phyloP scores from a whole-genome alignment of 192 early-diverging fungal genomes.

The Coemansia sp. region DNA sequence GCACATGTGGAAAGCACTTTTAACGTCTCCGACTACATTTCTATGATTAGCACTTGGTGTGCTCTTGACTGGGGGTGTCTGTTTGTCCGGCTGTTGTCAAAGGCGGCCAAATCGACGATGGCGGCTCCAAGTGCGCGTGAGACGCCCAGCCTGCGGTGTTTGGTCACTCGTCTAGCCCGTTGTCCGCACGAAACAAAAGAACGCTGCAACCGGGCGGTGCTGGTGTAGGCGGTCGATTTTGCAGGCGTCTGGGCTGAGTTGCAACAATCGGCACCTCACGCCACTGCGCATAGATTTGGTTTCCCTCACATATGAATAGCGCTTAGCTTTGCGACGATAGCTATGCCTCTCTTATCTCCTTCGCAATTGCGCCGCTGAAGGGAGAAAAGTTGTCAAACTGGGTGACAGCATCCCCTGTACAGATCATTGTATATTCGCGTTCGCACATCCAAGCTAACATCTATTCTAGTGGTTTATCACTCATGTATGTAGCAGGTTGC shows the following conservation, averaged over 20 bases:
- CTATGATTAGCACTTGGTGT: neutral
- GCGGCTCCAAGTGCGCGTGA: conserved; percentile 2
- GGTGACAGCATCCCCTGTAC: neutral
- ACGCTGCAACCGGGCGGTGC: neutral
- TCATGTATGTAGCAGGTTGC: neutral
- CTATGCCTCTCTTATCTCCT: neutral
- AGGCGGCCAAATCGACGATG: neutral
- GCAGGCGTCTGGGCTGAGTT: neutral
- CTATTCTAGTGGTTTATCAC: neutral
- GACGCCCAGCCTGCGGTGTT: neutral
- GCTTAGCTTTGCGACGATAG: neutral
- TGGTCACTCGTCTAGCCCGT: neutral
- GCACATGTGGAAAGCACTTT: neutral
- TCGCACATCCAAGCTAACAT: neutral
- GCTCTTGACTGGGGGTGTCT: neutral
- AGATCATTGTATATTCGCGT: neutral
- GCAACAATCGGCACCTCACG: conserved; percentile 4
- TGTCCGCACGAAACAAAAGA: conserved; percentile 1
- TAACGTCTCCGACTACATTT: neutral
- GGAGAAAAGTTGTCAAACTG: neutral
- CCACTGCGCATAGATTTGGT: conserved; percentile 4
- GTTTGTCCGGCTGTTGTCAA: neutral
- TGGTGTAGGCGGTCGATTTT: neutral
- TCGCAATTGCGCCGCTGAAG: neutral
- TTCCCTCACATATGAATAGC: neutral